Evolutionary conservation across 768 basidiomycete species (phyloP).

Genomic region (Naematelia aurantialba): DNA sequence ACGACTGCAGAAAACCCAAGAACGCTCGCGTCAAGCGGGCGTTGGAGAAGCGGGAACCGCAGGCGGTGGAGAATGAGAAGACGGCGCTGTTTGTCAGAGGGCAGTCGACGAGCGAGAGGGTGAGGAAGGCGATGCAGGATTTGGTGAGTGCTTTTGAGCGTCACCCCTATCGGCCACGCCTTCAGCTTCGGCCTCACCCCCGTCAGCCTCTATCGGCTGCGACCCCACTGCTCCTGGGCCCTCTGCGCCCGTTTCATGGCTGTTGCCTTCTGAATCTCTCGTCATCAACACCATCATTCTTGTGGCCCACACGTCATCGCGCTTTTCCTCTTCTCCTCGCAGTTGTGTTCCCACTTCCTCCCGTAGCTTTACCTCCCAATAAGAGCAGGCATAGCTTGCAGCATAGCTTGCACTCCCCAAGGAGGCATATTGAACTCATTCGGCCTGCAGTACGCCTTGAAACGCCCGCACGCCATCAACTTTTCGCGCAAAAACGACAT

Average conservation of each 20-base stretch:
- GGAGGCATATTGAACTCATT: not conserved
- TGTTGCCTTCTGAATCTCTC: not conserved
- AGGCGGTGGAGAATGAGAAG: constrained; percentile 74
- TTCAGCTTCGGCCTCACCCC: not conserved
- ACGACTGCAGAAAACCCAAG: constrained; percentile 70
- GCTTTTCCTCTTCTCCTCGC: not conserved
- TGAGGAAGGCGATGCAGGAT: constrained; percentile 80
- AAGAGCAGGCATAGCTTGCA: too few relatives aligned
- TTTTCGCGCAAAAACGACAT: constrained; percentile 92
- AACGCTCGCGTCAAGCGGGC: constrained; percentile 93
- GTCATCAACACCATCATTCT: not conserved
- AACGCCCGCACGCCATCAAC: constrained; percentile 81
- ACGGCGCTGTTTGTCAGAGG: constrained; percentile 87
- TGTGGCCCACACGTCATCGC: not conserved
- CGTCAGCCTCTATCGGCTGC: too few relatives aligned
- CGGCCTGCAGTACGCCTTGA: constrained; percentile 91
- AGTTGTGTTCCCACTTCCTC: not conserved
- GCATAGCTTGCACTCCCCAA: too few relatives aligned
- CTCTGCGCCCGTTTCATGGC: not conserved
- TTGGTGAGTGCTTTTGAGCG: constrained; percentile 58
- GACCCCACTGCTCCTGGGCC: not conserved
- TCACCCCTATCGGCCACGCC: not conserved
- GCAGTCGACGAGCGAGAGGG: constrained; percentile 74
- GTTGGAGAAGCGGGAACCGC: constrained; percentile 77
- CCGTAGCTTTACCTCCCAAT: too few relatives aligned